These are phyloP conservation scores for Cladosporium sp. DNA, from an alignment of 2,329 filamentous ascomycete genomes.

Conservation along the genomic window DNA sequence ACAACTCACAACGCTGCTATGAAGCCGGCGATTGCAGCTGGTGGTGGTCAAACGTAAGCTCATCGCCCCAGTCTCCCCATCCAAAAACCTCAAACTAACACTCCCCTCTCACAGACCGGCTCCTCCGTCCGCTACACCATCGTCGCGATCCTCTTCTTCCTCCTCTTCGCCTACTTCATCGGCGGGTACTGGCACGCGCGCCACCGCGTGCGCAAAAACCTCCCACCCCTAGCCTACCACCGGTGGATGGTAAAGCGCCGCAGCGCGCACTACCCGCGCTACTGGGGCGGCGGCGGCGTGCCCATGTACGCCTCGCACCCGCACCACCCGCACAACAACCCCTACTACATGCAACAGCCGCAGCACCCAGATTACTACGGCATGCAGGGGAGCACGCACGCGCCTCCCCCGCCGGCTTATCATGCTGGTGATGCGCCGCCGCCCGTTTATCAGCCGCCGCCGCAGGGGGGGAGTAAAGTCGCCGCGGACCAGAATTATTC, in stretches of 20 bases:
- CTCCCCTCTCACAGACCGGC: constrained; percentile 48
- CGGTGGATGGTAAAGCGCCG: constrained; percentile 38
- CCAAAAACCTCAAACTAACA: background rate
- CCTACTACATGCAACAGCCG: constrained; percentile 14
- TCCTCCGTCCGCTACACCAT: constrained; percentile 68
- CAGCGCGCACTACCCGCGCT: constrained; percentile 11
- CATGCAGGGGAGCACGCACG: constrained; percentile 22
- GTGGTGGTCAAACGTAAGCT: constrained; percentile 27
- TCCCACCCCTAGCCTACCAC: constrained; percentile 66
- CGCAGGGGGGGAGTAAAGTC: constrained; percentile 31
- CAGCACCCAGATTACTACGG: constrained; percentile 18
- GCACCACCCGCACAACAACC: constrained; percentile 19
- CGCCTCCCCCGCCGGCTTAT: constrained; percentile 33
- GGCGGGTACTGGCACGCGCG: constrained; percentile 69
- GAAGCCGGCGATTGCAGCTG: constrained; percentile 14
- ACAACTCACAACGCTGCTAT: constrained; percentile 1
- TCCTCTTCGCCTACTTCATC: constrained; percentile 60
- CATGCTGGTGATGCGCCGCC: constrained; percentile 28
- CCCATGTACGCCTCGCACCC: constrained; percentile 18
- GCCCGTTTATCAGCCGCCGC: constrained; percentile 34
- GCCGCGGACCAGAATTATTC: constrained; percentile 30
- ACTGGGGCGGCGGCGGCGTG: constrained; percentile 17
- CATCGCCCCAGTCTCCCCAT: background rate
- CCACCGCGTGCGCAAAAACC: constrained; percentile 60
- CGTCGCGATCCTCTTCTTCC: constrained; percentile 57